These are phyloP conservation scores for Backusella australiensis DNA, from an alignment of 192 early-diverging fungal species.

Conservation along the genomic window DNA sequence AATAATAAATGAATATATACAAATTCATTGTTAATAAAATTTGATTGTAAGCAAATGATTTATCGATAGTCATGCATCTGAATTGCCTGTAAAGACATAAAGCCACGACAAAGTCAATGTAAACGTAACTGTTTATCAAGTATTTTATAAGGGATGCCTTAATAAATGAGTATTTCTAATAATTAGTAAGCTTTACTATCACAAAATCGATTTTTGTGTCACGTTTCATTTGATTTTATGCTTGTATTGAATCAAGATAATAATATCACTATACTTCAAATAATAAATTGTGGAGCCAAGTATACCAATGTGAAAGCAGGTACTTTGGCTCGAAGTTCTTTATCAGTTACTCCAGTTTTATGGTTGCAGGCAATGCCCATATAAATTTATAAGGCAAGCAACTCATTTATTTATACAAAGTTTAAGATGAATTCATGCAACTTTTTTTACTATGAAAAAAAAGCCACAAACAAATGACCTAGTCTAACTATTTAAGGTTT, in stretches of 20 bases:
- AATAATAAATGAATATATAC: not conserved
- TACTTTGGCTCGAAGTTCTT: not conserved
- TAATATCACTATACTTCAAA: not conserved
- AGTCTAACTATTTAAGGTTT: not conserved
- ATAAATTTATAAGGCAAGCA: not conserved
- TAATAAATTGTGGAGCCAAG: not conserved
- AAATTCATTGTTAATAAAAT: not conserved
- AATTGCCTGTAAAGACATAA: not conserved
- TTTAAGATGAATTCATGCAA: not conserved
- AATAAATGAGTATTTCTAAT: not conserved
- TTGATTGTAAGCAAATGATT: not conserved
- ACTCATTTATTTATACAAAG: not conserved
- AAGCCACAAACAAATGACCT: not conserved
- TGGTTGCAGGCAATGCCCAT: not conserved
- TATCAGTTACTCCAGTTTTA: not conserved
- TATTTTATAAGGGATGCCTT: not conserved
- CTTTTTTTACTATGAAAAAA: not conserved
- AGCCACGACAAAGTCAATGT: not conserved
- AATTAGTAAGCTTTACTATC: not conserved
- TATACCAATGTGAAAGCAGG: not conserved
- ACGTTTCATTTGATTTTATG: not conserved
- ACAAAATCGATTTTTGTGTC: not conserved
- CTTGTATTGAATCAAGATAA: not conserved
- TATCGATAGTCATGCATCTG: not conserved
- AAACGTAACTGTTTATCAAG: not conserved